A percentile compares a stretch with the other conserved stretches of the same genome.
Conservation (phyloP, 352 stramenopile genomes). For the Poterioochromonas sp. region DNA sequence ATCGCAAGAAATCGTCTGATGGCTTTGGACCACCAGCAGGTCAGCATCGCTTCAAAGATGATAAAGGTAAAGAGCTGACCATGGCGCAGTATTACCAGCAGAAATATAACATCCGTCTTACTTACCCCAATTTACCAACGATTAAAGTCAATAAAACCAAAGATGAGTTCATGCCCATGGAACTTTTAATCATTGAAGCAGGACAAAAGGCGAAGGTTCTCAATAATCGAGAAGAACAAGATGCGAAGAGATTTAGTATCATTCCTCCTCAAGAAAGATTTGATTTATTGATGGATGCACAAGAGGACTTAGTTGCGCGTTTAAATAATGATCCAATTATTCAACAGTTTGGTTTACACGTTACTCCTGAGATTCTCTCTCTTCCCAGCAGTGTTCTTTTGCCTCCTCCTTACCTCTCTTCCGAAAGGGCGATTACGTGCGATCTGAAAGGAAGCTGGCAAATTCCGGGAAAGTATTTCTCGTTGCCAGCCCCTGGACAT, state of each 20-base stretch:
- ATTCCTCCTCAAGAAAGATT: not conserved
- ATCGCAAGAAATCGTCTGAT: not conserved
- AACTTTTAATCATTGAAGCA: not conserved
- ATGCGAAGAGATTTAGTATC: not conserved
- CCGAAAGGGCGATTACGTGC: too few species aligned
- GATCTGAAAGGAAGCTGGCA: too few species aligned
- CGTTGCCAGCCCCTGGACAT: too few species aligned
- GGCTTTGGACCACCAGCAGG: not conserved
- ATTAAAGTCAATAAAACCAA: not conserved
- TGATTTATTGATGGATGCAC: not conserved
- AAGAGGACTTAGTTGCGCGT: not conserved
- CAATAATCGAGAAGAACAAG: not conserved
- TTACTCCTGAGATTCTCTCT: too few species aligned
- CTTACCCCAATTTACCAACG: slow-evolving; percentile 5
- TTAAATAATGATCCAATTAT: not conserved
- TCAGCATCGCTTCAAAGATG: not conserved
- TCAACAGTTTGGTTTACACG: not conserved
- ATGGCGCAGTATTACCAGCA: slow-evolving; percentile 12
- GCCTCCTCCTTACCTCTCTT: too few species aligned
- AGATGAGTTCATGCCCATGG: not conserved
- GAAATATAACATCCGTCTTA: not conserved
- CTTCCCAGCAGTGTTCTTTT: too few species aligned
- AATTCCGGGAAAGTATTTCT: too few species aligned
- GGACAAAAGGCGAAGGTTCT: not conserved
- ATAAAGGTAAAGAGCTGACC: not conserved